Conservation (phyloP, 1,284 basidiomycete species). For the Cerrena zonata region DNA sequence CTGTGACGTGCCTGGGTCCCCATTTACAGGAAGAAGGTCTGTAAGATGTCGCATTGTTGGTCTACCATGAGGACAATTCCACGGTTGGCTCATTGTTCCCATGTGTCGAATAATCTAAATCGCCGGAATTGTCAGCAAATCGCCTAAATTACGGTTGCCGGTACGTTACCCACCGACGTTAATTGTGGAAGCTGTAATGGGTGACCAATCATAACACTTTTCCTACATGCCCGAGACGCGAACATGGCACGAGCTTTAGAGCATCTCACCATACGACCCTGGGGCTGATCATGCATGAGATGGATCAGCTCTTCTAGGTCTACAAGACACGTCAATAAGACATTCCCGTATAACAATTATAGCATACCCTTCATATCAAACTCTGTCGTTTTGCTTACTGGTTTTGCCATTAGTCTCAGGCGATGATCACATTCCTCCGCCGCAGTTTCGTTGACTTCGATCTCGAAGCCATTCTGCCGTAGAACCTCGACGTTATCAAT, state of each 20-base stretch:
- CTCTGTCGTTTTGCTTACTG: conserved; percentile 83
- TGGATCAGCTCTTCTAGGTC: conserved; percentile 95
- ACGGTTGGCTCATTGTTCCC: conserved; percentile 94
- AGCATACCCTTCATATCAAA: conserved; percentile 68
- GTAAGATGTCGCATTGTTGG: conserved; percentile 90
- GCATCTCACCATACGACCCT: conserved; percentile 79
- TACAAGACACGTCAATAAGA: conserved; percentile 26
- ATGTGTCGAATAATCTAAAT: conserved; percentile 82
- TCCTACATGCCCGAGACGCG: conserved; percentile 90
- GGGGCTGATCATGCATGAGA: conserved; percentile 71
- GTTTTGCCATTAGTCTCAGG: conserved; percentile 76
- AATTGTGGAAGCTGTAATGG: neutral
- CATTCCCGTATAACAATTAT: neutral
- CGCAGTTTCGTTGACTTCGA: conserved; percentile 50
- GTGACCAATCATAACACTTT: conserved; percentile 89
- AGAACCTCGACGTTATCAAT: conserved; percentile 82
- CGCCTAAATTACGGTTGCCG: conserved; percentile 4
- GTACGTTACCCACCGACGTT: neutral
- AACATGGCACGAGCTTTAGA: conserved; percentile 95
- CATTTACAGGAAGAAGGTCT: conserved; percentile 32
- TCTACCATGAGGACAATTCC: conserved; percentile 95
- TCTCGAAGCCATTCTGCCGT: conserved; percentile 84
- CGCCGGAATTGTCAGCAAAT: conserved; percentile 6
- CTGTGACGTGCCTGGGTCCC: conserved; percentile 1
- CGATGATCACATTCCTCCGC: conserved; percentile 43